Base-by-base conservation (phyloP, 305 asterid species). In the Fraxinus floribunda region DNA sequence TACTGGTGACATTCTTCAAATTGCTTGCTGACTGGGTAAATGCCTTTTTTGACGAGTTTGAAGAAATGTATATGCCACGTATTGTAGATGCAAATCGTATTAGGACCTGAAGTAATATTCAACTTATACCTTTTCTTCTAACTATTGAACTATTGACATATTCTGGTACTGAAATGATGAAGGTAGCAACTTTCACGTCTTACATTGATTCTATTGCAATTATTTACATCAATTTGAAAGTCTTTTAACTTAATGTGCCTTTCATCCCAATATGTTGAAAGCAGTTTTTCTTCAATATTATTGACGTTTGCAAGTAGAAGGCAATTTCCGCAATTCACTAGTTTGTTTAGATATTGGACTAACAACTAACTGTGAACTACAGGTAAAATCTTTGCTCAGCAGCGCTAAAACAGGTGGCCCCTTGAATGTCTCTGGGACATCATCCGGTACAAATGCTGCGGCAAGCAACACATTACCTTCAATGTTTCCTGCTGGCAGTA, bases 401-500 rank as follows among this genome's bases (percentile, higher is more conserved):
- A 96, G 90, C 86, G 95, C 98, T 71, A 93, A 88, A 85, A 92
- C 88, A 79, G 95, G 91, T 73, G 91, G 92, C 87, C 88, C 97
- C 6, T 83, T 94, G 84, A 90, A 85, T 87, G 91, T 80, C 62
- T 84, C 95, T 46, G 98, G 94, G 84, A 80, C 93, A 78, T 85
- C 96, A 77, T 84, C 94, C 35, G 89, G 92, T 85, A 78, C 97
- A 82, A 94, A 88, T 89, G 84, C 92, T 80, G 92, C 91, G 74
- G 79, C 92, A 57, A 89, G 86, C 88, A 97, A 89, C 88, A 80
- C 97, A 64, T 81, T 97, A 85, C 99, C 98, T 82, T 94, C 99
- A 24, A 94, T 94, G 97, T 97, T 97, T 89, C 93, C 99, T 72
- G 97, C 98, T 85, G 98, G 98, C 73, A 97, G 98, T 87, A 94